A percentile compares a stretch with the other conserved stretches of the same genome.
Conservation (phyloP, 1,139 yeast genomes). For the Debaryomycetaceae sp. region DNA sequence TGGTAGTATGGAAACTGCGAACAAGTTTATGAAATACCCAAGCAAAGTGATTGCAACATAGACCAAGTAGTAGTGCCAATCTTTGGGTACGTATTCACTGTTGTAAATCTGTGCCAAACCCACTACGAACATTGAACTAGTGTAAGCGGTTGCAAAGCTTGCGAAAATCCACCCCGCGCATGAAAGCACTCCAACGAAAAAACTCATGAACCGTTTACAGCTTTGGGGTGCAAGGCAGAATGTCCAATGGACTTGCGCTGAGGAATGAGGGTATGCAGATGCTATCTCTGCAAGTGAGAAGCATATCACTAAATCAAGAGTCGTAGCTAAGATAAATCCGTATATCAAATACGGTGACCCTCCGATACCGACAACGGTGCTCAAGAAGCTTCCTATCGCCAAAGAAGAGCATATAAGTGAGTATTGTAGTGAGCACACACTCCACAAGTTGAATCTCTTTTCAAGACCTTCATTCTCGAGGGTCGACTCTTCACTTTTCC, state of each 20-base stretch:
- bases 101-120: conserved; percentile 36
- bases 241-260: conserved; percentile 32
- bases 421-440: conserved; percentile 20
- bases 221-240: conserved; percentile 20
- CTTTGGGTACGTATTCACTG: conserved; percentile 18
- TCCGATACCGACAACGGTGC: conserved; percentile 25
- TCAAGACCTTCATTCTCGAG: conserved; percentile 8
- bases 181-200: conserved; percentile 46
- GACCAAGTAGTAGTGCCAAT: conserved; percentile 23
- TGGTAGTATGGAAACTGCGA: conserved; percentile 18
- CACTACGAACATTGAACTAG: conserved; percentile 43
- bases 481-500: neutral
- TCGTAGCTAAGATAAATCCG: conserved; percentile 20
- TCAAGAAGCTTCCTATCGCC: conserved; percentile 24
- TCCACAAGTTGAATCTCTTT: conserved; percentile 22
- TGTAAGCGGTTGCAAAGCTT: conserved; percentile 21
- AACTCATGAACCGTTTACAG: conserved; percentile 25
- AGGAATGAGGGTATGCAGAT: conserved; percentile 26
- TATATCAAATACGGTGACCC: conserved; percentile 24
- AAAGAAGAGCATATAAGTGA: conserved; percentile 24
- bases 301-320: conserved; percentile 20
- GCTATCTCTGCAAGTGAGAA: conserved; percentile 26
- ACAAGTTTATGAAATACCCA: conserved; percentile 19
- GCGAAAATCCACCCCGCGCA: conserved; percentile 54
- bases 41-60: conserved; percentile 15